Percentiles rank a stretch among this genome's conserved stretches.
Conservation (phyloP, 331 rosid genomes). For the Quercus phellos region DNA sequence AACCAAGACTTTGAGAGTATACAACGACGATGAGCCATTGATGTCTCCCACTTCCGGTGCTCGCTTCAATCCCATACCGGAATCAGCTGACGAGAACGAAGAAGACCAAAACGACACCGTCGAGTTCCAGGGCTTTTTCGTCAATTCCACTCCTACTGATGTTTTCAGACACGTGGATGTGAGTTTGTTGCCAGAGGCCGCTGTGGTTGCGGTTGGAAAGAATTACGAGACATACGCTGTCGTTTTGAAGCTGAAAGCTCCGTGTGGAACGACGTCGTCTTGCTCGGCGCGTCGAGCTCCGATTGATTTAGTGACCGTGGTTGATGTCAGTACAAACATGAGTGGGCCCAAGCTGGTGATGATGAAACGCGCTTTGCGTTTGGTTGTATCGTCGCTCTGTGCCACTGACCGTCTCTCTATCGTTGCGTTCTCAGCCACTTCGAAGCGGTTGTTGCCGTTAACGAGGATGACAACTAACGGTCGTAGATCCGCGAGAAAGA, state of each 20-base stretch:
- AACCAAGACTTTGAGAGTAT: conserved; percentile 46
- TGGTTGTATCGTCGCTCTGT: conserved; percentile 55
- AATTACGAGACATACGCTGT: conserved; percentile 63
- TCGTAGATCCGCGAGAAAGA: conserved; percentile 67
- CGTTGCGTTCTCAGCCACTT: conserved; percentile 70
- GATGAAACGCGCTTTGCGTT: conserved; percentile 63
- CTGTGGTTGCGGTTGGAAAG: conserved; percentile 64
- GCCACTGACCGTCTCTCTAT: conserved; percentile 76
- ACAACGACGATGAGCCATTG: conserved; percentile 87
- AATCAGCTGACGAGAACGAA: conserved; percentile 84
- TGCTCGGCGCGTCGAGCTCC: conserved; percentile 44
- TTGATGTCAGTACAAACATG: conserved; percentile 59
- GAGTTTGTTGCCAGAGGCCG: conserved; percentile 62
- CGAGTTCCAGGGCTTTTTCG: conserved; percentile 66
- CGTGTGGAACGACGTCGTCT: conserved; percentile 8
- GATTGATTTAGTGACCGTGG: conserved; percentile 64
- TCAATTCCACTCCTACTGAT: conserved; percentile 27
- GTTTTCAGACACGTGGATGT: conserved; percentile 30
- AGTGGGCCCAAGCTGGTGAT: conserved; percentile 48
- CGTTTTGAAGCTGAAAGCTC: conserved; percentile 60
- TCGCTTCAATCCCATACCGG: conserved; percentile 84
- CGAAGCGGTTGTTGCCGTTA: conserved; percentile 69
- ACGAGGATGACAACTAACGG: conserved; percentile 63
- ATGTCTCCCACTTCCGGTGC: conserved; percentile 59
- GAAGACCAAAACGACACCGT: conserved; percentile 33